Base-by-base conservation (phyloP, 1,284 basidiomycete species). In the Microbotryum intermedium region DNA sequence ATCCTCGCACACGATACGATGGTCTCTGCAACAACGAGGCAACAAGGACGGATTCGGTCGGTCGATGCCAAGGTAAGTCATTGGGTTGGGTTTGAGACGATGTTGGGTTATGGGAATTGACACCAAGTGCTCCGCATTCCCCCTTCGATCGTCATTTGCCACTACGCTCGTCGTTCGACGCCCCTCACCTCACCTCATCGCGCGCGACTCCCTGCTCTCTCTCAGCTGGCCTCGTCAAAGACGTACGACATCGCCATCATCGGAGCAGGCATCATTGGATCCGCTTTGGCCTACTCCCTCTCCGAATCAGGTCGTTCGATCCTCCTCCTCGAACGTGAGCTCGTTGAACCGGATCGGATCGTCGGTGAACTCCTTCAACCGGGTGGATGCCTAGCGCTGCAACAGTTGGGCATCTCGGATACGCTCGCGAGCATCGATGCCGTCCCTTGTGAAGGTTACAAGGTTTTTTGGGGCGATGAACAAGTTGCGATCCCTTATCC, bases 311-410 rank as follows among this genome's bases (percentile, higher is more conserved):
- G 75, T 11, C 74, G 77, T 11, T 63, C 82, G n/a, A 84, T 93
- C 63, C 84, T 85, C 23, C 77, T 94, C 3, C 77, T 95, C 62
- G 90, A 95, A 76, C 83, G 92, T 50, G 94, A 94, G 45, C 80
- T 97, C 13, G 80, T 85, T 0, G 87, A 93, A 74, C 94, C 95
- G 0, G 91, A 97, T 79, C 83, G 94, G 26, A 97, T 99, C 69
- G 94, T 98, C 44, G 94, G 95, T 43, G 95, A 99, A 76, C 83
- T 98, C 1, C 79, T 99, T 23, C 94, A 98, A 72, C 95, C 95
- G 0, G 93, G 88, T 1, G 95, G 95, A 6, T 85, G 93, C 23
- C 79, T 80, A 4, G 85, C 90, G 0, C 78, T 98, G 52, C 76
- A 83, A 62, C 77, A 82, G 57, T 82, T 99, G 21, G 93, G 91